Evolutionary conservation across 352 stramenopile species (phyloP).

Genomic region (Halophytophthora polymorphica): DNA sequence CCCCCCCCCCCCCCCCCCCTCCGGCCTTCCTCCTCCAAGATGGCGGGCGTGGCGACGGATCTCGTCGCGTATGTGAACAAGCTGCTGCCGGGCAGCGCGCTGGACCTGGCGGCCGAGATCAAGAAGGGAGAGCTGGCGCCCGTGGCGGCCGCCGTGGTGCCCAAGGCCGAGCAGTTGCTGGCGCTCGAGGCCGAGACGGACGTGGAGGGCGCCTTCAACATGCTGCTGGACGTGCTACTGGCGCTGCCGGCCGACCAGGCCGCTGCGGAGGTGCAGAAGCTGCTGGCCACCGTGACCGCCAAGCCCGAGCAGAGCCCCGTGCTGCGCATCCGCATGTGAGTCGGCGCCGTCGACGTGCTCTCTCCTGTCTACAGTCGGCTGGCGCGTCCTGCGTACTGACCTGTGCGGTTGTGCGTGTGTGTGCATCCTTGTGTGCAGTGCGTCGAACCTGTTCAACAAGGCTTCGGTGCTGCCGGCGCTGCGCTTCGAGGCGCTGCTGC

Average conservation of each 20-base stretch:
- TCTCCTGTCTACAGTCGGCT: no score
- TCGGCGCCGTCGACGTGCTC: no score
- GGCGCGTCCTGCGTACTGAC: no score
- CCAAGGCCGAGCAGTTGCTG: conserved; percentile 58
- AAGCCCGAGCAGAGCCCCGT: conserved; percentile 54
- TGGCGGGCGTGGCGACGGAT: conserved; percentile 31
- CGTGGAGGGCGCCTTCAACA: conserved; percentile 67
- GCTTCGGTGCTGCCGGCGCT: conserved; percentile 48
- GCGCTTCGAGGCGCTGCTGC: conserved; percentile 66
- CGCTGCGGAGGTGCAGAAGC: conserved; percentile 31
- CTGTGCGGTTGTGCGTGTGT: no score
- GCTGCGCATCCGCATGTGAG: conserved; percentile 70
- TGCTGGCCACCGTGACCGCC: conserved; percentile 46
- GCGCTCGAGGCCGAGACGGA: conserved; percentile 72
- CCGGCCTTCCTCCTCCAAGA: no score
- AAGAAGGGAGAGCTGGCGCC: conserved; percentile 59
- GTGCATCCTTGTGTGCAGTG: no score
- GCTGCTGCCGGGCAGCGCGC: conserved; percentile 46
- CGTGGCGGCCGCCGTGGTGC: conserved; percentile 42
- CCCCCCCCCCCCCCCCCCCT: no score
- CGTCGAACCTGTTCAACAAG: conserved; percentile 77
- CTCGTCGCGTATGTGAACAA: conserved; percentile 80
- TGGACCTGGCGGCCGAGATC: conserved; percentile 54
- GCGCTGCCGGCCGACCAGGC: conserved; percentile 29
- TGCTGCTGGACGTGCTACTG: conserved; percentile 61